Evolutionary conservation across 805 yeast species (phyloP).

Genomic region (Suhomyces prunicola): DNA sequence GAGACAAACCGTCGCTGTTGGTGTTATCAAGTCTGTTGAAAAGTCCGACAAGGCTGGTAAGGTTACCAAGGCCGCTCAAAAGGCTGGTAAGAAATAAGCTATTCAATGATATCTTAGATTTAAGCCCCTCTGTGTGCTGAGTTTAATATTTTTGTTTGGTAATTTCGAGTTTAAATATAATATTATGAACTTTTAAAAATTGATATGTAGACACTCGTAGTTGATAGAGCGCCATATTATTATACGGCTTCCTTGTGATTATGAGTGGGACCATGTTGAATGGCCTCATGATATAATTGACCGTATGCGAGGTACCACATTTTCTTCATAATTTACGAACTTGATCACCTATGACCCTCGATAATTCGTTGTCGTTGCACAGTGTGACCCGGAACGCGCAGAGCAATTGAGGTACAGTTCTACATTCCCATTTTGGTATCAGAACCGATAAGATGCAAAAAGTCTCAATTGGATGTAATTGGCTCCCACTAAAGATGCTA

Average conservation of each 20-base stretch:
- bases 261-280: neutral
- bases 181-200: constrained; percentile 1
- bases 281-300: neutral
- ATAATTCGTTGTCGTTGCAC: neutral
- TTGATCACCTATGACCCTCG: neutral
- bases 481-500: no score
- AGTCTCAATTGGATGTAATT: neutral
- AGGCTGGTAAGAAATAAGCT: constrained; percentile 72
- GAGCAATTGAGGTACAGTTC: neutral
- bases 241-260: neutral
- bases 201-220: neutral
- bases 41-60: constrained; percentile 85
- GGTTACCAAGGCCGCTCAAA: constrained; percentile 94
- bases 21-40: constrained; percentile 95
- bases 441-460: neutral
- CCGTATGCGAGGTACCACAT: neutral
- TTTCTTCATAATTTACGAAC: neutral
- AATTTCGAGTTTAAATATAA: constrained; percentile 1
- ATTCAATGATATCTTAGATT: constrained; percentile 5
- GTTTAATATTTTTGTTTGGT: constrained; percentile 1
- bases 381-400: neutral
- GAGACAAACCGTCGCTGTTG: constrained; percentile 99
- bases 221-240: neutral
- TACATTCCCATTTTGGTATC: neutral
- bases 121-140: neutral